Evolutionary conservation across 2,329 filamentous ascomycete species (phyloP).

Genomic region (Phyllosticta paracitricarpa): DNA sequence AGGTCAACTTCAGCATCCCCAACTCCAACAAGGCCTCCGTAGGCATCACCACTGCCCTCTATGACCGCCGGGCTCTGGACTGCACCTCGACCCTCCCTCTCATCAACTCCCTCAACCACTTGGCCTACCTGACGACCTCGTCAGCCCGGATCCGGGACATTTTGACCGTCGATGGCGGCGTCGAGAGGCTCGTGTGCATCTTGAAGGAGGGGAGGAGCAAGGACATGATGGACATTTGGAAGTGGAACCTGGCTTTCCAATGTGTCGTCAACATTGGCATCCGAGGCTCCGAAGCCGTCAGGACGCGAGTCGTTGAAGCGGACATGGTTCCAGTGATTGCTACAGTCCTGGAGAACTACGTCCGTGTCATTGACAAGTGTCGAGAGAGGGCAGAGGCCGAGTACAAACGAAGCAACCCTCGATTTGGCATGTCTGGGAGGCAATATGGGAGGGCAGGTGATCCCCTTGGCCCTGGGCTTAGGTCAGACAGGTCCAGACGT

Average conservation of each 20-base stretch:
- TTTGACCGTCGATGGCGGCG: constrained; percentile 94
- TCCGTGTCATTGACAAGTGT: constrained; percentile 88
- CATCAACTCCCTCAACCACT: constrained; percentile 98
- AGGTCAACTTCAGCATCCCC: constrained; percentile 98
- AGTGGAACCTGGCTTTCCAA: constrained; percentile 98
- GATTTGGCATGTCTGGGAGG: constrained; percentile 27
- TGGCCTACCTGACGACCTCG: constrained; percentile 95
- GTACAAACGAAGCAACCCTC: constrained; percentile 48
- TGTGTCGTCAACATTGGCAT: constrained; percentile 99
- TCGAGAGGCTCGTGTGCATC: constrained; percentile 93
- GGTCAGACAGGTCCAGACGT: constrained; percentile 47
- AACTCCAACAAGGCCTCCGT: constrained; percentile 99
- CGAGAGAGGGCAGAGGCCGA: constrained; percentile 78
- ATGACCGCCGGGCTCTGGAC: constrained; percentile 92
- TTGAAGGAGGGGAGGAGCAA: constrained; percentile 94
- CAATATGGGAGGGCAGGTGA: constrained; percentile 33
- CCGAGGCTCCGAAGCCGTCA: constrained; percentile 83
- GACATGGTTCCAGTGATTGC: constrained; percentile 99
- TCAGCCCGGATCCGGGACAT: constrained; percentile 97
- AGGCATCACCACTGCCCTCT: constrained; percentile 95
- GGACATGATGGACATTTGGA: constrained; percentile 99
- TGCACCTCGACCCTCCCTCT: constrained; percentile 95
- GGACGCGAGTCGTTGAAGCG: constrained; percentile 91
- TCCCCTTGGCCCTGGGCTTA: constrained; percentile 22
- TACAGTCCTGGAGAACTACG: constrained; percentile 96